Evolutionary conservation across 495 filamentous ascomycete genomes (phyloP).

Genomic region (Hyaloscypha finlandica): DNA sequence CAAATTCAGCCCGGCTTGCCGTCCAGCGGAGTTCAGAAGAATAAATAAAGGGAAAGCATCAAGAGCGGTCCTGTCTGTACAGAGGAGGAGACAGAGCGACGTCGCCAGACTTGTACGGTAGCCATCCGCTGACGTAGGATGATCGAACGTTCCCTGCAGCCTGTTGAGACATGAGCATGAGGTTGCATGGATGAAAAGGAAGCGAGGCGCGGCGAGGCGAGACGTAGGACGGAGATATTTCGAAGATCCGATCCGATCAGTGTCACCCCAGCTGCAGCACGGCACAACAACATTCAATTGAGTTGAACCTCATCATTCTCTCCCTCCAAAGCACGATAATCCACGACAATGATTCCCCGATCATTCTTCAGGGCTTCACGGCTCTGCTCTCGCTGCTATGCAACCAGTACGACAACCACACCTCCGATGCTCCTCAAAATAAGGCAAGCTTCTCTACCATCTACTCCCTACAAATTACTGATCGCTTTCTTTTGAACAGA

Average conservation of each 20-base stretch:
- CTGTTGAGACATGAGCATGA: neutral
- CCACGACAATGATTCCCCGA: constrained; percentile 21
- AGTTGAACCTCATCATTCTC: neutral
- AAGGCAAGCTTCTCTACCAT: constrained; percentile 29
- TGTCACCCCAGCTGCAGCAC: neutral
- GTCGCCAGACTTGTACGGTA: neutral
- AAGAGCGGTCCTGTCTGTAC: neutral
- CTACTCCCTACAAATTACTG: neutral
- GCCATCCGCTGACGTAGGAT: neutral
- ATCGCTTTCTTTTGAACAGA: constrained; percentile 35
- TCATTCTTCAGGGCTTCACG: constrained; percentile 20
- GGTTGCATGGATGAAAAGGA: neutral
- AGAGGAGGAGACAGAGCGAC: neutral
- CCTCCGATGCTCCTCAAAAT: constrained; percentile 41
- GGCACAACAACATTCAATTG: neutral
- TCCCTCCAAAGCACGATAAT: neutral
- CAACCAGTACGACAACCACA: constrained; percentile 26
- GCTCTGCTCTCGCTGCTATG: constrained; percentile 28
- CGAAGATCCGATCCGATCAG: neutral
- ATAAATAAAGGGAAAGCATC: neutral
- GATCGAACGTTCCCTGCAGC: neutral
- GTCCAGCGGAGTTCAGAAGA: neutral
- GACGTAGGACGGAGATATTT: neutral
- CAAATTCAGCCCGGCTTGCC: neutral
- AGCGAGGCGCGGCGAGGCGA: neutral